phyloP scores from a whole-genome alignment of 2,329 filamentous ascomycete species.

The Fusarium goolgardi region DNA sequence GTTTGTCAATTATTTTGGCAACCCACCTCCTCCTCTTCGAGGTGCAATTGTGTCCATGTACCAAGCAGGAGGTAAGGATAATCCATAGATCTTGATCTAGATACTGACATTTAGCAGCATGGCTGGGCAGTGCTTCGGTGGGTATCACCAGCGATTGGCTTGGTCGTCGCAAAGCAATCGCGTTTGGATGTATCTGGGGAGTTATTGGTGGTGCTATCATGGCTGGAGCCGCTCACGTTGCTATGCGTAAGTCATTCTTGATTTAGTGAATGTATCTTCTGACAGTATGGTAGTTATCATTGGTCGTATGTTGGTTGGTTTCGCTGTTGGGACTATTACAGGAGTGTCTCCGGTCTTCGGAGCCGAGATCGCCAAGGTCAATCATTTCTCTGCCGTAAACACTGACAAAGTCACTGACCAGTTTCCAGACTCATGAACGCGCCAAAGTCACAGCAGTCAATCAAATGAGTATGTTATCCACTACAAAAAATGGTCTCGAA shows the following conservation, averaged over 20 bases:
- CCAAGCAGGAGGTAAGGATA: conserved; percentile 53
- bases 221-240: conserved; percentile 56
- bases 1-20: conserved; percentile 52
- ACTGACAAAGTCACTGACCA: background rate
- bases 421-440: conserved; percentile 50
- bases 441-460: conserved; percentile 56
- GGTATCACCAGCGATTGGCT: conserved; percentile 54
- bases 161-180: conserved; percentile 54
- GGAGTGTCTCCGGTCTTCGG: conserved; percentile 56
- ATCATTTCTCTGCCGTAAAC: background rate
- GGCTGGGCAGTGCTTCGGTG: conserved; percentile 56
- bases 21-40: conserved; percentile 50
- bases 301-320: conserved; percentile 54
- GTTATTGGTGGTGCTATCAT: conserved; percentile 55
- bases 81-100: accelerated
- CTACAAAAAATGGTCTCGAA: accelerated
- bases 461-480: conserved; percentile 53
- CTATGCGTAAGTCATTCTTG: conserved; percentile 50
- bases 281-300: conserved; percentile 49
- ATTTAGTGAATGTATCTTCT: accelerated
- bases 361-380: conserved; percentile 56
- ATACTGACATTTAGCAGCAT: conserved; percentile 43
- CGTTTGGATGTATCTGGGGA: conserved; percentile 56
- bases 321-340: conserved; percentile 56
- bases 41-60: conserved; percentile 57